Evolutionary conservation across 306 rosid genomes (phyloP).

Genomic region (Corylus heterophylla): DNA sequence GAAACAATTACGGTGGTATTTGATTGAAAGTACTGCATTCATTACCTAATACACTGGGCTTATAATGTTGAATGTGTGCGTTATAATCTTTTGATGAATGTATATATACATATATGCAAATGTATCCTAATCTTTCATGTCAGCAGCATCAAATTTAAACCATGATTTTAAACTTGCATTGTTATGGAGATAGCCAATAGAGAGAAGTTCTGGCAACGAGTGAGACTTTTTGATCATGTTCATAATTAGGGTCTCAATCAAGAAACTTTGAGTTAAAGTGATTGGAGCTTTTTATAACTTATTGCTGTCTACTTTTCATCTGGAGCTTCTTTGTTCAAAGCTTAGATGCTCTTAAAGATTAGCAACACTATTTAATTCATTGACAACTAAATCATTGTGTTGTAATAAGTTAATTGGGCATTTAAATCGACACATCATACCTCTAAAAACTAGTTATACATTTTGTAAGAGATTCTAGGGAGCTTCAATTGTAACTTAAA

Average conservation of each 20-base stretch:
- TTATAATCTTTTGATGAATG: background rate
- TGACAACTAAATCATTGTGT: background rate
- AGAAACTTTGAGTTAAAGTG: background rate
- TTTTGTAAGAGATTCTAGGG: background rate
- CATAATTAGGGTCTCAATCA: background rate
- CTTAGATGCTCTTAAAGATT: background rate
- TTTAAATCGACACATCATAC: background rate
- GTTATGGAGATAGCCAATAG: background rate
- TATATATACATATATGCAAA: background rate
- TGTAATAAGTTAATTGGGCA: background rate
- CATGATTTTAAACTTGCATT: background rate
- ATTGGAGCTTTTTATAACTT: background rate
- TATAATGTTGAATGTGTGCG: background rate
- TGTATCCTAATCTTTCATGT: background rate
- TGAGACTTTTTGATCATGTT: background rate
- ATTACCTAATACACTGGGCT: background rate
- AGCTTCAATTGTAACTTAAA: too few species aligned
- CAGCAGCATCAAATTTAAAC: background rate
- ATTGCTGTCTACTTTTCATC: background rate
- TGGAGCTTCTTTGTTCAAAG: background rate
- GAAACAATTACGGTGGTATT: background rate
- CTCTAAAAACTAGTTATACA: background rate
- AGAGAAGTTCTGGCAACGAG: background rate
- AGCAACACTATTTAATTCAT: background rate
- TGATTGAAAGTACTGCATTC: background rate